Base-by-base conservation (phyloP, 345 rosid species). In the Kernera saxatilis region DNA sequence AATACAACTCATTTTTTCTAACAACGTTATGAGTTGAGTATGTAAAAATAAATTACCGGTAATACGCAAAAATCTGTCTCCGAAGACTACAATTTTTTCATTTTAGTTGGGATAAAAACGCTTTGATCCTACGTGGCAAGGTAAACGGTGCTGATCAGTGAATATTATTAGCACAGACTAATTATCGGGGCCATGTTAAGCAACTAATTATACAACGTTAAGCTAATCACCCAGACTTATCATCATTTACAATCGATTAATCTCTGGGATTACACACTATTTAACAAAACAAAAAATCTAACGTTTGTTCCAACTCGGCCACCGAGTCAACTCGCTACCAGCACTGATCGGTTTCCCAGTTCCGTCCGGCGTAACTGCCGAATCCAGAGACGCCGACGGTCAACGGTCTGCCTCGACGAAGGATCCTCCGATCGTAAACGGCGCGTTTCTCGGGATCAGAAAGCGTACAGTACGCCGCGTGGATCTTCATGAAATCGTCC, bases 261-360 rank as follows among this genome's bases (percentile, higher is more conserved):
- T 32, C 15, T 33, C 5, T 29, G 15, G 12, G 25, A 11, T 37
- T 49, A n/a, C 15, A 9, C 10, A 49, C 44, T 53, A 43, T 23
- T 64, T 29, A 4, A 39, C 43, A 12, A 10, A 2, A 33, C 9
- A 22, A 35, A 17, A 6, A 12, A 8, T 7, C 11, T 0, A 11
- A 1, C 6, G 48, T 8, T 43, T 32, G 6, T 0, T 5, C 36
- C 11, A 61, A 60, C 72, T 54, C 56, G 43, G 15, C 3, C 33
- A 53, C 57, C 13, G 81, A 77, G 41, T 77, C 54, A 67, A 70
- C 70, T 64, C 72, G 33, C 73, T 73, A 92, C 98, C 95, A 92
- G 73, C 98, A 92, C 89, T 92, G 98, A 59, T 92, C 98, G 0
- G 97, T 87, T 67, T 92, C 97, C 98, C 98, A 92, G 18, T 70